A percentile compares a stretch with the other conserved stretches of the same genome.
Evolutionary conservation across 1,284 basidiomycete species (phyloP).

Genomic region (Leccinum fallax): DNA sequence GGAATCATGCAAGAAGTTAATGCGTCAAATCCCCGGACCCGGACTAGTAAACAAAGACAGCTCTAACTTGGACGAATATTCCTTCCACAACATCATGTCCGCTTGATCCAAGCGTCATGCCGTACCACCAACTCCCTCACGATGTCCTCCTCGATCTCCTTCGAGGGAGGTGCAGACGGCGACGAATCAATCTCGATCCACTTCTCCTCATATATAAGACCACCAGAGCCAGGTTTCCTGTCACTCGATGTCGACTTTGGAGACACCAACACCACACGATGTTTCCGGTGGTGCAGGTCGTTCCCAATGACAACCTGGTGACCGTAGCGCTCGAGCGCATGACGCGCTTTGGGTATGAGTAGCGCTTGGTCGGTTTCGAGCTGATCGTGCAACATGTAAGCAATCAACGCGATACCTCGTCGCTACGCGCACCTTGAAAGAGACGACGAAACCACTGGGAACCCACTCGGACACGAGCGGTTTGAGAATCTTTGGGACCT

Average conservation of each 20-base stretch:
- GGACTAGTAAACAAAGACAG: background rate
- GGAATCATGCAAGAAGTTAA: no score
- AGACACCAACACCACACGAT: conserved; percentile 88
- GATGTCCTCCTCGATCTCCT: conserved; percentile 94
- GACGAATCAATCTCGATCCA: conserved; percentile 71
- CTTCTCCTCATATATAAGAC: conserved; percentile 46
- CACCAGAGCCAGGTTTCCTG: conserved; percentile 37
- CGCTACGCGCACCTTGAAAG: conserved; percentile 79
- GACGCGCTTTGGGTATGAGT: conserved; percentile 88
- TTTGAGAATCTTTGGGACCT: conserved; percentile 95
- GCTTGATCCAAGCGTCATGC: conserved; percentile 71
- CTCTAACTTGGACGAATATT: background rate
- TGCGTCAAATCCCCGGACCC: no score
- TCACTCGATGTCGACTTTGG: conserved; percentile 32
- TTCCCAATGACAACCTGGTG: conserved; percentile 98
- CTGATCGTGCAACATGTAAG: conserved; percentile 42
- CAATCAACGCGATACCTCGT: background rate
- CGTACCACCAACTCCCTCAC: conserved; percentile 72
- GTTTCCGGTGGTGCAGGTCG: conserved; percentile 86
- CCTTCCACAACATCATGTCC: background rate
- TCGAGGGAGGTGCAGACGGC: conserved; percentile 45
- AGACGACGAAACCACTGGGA: conserved; percentile 89
- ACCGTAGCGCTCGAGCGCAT: conserved; percentile 89
- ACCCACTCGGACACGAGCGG: conserved; percentile 95
- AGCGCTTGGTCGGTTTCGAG: conserved; percentile 89